Conservation (phyloP, 2,329 filamentous ascomycete genomes). For the Clonostachys byssicola region DNA sequence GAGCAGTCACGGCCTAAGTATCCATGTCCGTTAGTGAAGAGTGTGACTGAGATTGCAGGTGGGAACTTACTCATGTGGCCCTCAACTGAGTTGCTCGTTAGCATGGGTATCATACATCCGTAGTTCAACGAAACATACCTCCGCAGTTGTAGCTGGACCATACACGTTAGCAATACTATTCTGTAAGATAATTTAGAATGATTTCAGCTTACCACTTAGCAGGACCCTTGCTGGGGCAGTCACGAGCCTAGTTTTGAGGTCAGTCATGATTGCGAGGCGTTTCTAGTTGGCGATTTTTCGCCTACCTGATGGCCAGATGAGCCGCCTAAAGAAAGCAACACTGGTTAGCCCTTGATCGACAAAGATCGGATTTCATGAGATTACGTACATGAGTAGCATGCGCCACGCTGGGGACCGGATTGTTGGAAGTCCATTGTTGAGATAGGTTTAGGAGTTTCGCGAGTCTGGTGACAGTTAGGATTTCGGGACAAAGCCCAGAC, state of each 20-base stretch:
- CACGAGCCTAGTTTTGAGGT: slow-evolving; percentile 57
- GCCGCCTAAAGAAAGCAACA: neutral
- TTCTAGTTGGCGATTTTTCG: neutral
- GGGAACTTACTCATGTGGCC: slow-evolving; percentile 71
- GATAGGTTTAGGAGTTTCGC: no score
- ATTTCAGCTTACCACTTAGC: slow-evolving; percentile 66
- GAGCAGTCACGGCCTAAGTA: slow-evolving; percentile 81
- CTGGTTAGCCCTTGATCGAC: neutral
- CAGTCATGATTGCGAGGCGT: neutral
- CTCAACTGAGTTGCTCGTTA: slow-evolving; percentile 35
- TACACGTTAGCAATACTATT: slow-evolving; percentile 11
- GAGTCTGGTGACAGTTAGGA: no score
- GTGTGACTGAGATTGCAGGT: neutral
- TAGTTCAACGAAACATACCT: slow-evolving; percentile 45
- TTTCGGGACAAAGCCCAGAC: no score
- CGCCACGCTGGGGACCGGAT: slow-evolving; percentile 13
- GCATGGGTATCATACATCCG: neutral
- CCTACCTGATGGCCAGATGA: no score
- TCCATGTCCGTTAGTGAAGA: slow-evolving; percentile 9
- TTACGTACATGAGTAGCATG: slow-evolving; percentile 48
- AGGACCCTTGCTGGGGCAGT: slow-evolving; percentile 80
- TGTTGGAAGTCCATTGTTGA: slow-evolving; percentile 2
- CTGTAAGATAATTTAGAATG: neutral
- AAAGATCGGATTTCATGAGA: neutral
- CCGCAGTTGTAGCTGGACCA: slow-evolving; percentile 73